Base-by-base conservation (phyloP, 768 basidiomycete genomes). In the Russula foetens region DNA sequence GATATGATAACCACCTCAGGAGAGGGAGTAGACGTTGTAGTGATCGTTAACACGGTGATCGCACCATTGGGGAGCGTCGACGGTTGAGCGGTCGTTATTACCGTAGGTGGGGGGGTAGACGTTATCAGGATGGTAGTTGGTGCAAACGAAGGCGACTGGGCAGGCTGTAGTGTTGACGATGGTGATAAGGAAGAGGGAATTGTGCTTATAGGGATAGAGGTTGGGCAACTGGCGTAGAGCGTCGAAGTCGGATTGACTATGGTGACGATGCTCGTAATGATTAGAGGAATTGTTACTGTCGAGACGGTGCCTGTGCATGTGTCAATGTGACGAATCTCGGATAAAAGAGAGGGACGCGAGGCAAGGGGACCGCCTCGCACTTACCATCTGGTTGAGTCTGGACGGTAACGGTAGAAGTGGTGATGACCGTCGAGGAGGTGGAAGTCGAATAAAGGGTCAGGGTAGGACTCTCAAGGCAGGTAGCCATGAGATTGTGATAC, bases 321-420 rank as follows among this genome's bases (percentile, higher is more conserved):
- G 15, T 53, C 44, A 62, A 44, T 48, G 53, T 8, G 28, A 46
- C 43, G 44, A 28, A 31, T 24, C 8, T 53, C 21, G 23, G 43
- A 55, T 8, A 31, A 35, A n/a, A 53, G 14, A 15, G 29, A 28
- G 19, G 29, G 31, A 55, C 21, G n/a, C 21, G 33, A 38, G 29
- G 19, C 31, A 31, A 33, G 31, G 23, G 5, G 28, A 31, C 9
- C 6, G 2, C 45, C 26, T 9, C 26, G n/a, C 29, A 55, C 65
- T 33, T 47, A 66, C 65, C 65, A 44, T 44, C 59, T 26, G 59
- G 26, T 26, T 56, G 28, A 8, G 65, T 66, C 57, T 56, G 46
- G n/a, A 59, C 43, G 21, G 47, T n/a, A 17, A 31, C 24, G n/a
- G 65, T 55, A 47, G 47, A 55, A 2, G 59, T 57, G 26, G 59